phyloP scores from a whole-genome alignment of 2,329 filamentous ascomycete genomes.

The Colletotrichum tanaceti region DNA sequence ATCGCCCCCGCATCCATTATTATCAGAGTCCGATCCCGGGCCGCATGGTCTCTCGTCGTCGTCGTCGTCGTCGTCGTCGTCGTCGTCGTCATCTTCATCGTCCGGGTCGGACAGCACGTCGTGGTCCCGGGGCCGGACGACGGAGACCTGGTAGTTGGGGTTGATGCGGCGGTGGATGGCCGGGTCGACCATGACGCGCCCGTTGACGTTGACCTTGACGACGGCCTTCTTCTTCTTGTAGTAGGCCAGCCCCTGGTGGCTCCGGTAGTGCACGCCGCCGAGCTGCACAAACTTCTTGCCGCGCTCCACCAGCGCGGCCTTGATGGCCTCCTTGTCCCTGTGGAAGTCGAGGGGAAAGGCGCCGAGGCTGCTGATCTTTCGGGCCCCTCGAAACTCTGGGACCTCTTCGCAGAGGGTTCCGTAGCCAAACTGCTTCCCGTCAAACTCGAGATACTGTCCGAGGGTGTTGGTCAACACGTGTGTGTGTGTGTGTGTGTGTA shows the following conservation, averaged over 20 bases:
- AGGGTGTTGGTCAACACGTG: not conserved
- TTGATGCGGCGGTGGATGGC: slow-evolving; percentile 85
- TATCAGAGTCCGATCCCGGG: slow-evolving; percentile 54
- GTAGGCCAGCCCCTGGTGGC: slow-evolving; percentile 86
- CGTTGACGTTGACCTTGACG: slow-evolving; percentile 85
- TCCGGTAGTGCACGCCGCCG: slow-evolving; percentile 85
- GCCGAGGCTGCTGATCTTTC: slow-evolving; percentile 82
- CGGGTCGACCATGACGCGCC: slow-evolving; percentile 89
- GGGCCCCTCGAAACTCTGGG: slow-evolving; percentile 79
- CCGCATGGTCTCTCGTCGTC: slow-evolving; percentile 56
- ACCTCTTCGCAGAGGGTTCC: slow-evolving; percentile 78
- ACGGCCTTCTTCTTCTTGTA: slow-evolving; percentile 82
- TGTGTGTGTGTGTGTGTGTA: too few species aligned
- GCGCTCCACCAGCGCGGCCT: slow-evolving; percentile 76
- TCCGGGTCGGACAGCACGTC: slow-evolving; percentile 66
- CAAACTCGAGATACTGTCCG: slow-evolving; percentile 82
- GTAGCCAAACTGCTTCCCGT: slow-evolving; percentile 86
- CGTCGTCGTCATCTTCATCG: slow-evolving; percentile 59
- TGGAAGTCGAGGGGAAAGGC: slow-evolving; percentile 86
- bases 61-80: slow-evolving; percentile 59
- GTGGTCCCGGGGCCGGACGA: slow-evolving; percentile 78
- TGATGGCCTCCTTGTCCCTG: slow-evolving; percentile 74
- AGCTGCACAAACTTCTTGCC: slow-evolving; percentile 86
- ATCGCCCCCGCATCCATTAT: slow-evolving; percentile 53
- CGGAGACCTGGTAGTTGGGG: slow-evolving; percentile 84